Evolutionary conservation across 2,329 filamentous ascomycete genomes (phyloP), one percentile per base, ranked within the genome.

Genomic region (Paracamarosporium sp.): DNA sequence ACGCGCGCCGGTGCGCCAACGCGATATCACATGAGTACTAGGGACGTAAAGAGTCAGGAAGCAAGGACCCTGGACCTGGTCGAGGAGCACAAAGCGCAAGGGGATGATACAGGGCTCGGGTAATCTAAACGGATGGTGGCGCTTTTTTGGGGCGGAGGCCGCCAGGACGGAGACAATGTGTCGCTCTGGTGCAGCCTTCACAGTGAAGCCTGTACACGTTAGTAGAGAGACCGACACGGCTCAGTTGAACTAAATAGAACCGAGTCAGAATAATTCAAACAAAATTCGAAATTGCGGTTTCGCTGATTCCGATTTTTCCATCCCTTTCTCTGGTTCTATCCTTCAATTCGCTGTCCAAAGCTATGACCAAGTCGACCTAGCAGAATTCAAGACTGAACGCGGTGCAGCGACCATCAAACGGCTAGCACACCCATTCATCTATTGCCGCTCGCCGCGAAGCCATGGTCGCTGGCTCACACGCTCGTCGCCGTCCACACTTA

Each of bases 21-120:
- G 66, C 75, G 74, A 63, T 70, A 74, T 78, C 75, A 77, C 73
- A 71, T 76, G 72, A 46, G 53, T 50, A 41, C 56, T 65, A 71
- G 55, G 63, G 57, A 38, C 41, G 22, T 50, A 62, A 70, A 71
- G 63, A 71, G 67, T 72, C 68, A 72, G 59, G 59, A 47, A 31
- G 61, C 59, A 41, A 60, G 61, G 63, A 63, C 64, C 67, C 61
- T 53, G 57, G 60, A 28, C 61, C 65, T 55, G 62, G 66, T 55
- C 59, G 55, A 57, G 59, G 62, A 60, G 64, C 60, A 64, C 55
- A 59, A 58, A 46, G 57, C 43, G 66, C 66, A 70, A 70, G 61
- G 69, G 67, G 56, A 61, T 69, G 66, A 68, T 66, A 73, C 69
- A 72, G 60, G 63, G 46, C 53, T 55, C 52, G 59, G 58, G 63